Conservation (phyloP, 495 filamentous ascomycete species). For the Hypoxylon trugodes region DNA sequence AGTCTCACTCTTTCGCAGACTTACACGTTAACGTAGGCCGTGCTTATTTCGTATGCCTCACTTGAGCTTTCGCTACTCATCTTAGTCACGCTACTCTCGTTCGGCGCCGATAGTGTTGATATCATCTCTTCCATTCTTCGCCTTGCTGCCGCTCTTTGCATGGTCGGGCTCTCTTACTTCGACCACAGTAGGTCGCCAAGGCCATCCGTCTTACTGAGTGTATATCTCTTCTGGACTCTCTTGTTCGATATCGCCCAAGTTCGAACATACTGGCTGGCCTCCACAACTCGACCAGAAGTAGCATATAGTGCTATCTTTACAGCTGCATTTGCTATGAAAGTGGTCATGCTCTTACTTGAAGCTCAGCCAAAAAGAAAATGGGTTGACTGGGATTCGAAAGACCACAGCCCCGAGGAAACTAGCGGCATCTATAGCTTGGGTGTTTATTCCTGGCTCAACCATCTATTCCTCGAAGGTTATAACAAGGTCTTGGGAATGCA, state of each 20-base stretch:
- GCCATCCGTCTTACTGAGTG: constrained; percentile 53
- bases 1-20: background rate
- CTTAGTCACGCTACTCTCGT: constrained; percentile 34
- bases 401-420: constrained; percentile 63
- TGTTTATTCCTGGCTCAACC: constrained; percentile 70
- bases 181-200: constrained; percentile 50
- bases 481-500: constrained; percentile 46
- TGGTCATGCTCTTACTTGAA: constrained; percentile 60
- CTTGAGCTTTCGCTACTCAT: constrained; percentile 49
- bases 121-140: constrained; percentile 43
- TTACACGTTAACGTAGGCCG: constrained; percentile 19
- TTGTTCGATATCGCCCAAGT: constrained; percentile 52
- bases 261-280: constrained; percentile 51
- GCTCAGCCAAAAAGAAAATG: constrained; percentile 58
- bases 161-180: constrained; percentile 41
- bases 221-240: constrained; percentile 52
- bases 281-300: constrained; percentile 16
- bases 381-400: constrained; percentile 50
- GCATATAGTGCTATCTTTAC: constrained; percentile 53
- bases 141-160: constrained; percentile 42
- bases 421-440: constrained; percentile 63
- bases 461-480: constrained; percentile 59
- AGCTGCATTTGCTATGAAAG: constrained; percentile 54
- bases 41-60: constrained; percentile 41
- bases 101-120: constrained; percentile 43